These are phyloP conservation scores for Esteya vermicola DNA, from an alignment of 2,329 filamentous ascomycete genomes.

Conservation along the genomic window DNA sequence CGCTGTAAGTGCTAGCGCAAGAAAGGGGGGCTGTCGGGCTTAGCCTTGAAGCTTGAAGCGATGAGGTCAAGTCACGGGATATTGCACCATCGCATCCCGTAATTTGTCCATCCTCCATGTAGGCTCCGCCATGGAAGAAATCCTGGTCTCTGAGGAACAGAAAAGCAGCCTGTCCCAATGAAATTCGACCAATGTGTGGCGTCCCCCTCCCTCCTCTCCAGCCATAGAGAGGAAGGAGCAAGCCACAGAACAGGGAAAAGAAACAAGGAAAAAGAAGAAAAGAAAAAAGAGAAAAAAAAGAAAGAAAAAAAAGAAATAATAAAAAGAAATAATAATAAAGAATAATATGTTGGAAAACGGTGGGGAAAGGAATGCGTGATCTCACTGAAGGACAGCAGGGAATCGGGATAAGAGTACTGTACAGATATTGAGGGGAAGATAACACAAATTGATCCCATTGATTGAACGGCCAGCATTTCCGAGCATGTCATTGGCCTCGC, in stretches of 20 bases:
- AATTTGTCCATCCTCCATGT: slow-evolving; percentile 28
- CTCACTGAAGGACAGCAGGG: slow-evolving; percentile 12
- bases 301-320: not conserved
- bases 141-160: slow-evolving; percentile 10
- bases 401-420: not conserved
- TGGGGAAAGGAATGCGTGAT: slow-evolving; percentile 2
- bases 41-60: no score
- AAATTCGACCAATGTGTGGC: slow-evolving; percentile 7
- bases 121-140: slow-evolving; percentile 13
- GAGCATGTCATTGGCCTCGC: not conserved
- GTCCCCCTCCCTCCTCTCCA: slow-evolving; percentile 1
- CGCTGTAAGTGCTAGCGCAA: not conserved
- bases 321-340: not conserved
- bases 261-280: not conserved
- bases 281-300: not conserved
- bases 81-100: slow-evolving; percentile 41
- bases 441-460: no score
- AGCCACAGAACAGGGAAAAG: not conserved
- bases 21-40: not conserved
- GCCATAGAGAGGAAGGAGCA: no score
- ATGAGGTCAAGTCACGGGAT: slow-evolving; percentile 34
- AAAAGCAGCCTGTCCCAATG: slow-evolving; percentile 17
- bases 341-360: not conserved
- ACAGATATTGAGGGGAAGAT: not conserved
- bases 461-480: not conserved